Base-by-base conservation (phyloP, 257 asterid genomes). In the Verbascum thapsus region DNA sequence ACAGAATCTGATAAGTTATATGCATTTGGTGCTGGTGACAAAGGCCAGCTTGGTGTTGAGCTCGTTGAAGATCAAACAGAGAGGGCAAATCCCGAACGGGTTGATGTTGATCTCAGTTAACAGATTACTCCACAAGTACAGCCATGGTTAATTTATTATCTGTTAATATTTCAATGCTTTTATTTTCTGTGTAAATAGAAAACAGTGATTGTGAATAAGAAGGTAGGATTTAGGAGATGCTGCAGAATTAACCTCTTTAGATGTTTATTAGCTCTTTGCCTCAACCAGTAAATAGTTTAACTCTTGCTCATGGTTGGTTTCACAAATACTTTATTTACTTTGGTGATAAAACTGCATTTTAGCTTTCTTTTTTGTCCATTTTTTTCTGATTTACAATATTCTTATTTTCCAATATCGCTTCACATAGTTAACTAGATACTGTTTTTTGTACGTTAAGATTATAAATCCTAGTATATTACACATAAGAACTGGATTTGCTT, bases 21-120 rank as follows among this genome's bases (percentile, higher is more conserved):
- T 39, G 96, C 98, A 4, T 94, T 94, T 53, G 99, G 99, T 7
- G 86, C 98, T 0, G 99, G 99, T 23, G 98, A 94, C 72, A 84
- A 88, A 72, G 99, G 99, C 32, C 99, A 94, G 80, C 85, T 94
- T 5, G 99, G 99, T 0, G 83, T 94, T 5, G 88, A 86, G 63
- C 98, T 86, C 43, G 80, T 58, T 8, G 74, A 65, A 7, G 73
- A 84, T 70, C 91, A 90, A 63, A 78, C 82, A 0, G 98, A 88
- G 75, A 86, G 97, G 78, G 90, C 87, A 4, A 80, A 71, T 34
- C 99, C 99, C 0, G 96, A 85, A 54, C 74, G 72, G 10, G 96
- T 94, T 40, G 83, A 81, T 8, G 67, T 94, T 58, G 90, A 84
- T 72, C 99, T 94, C 80, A 61, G 86, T 66, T 90, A 68, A 71